These are phyloP conservation scores for Paragyromitra xinjiangensis DNA, from an alignment of 495 filamentous ascomycete species.

Conservation along the genomic window DNA sequence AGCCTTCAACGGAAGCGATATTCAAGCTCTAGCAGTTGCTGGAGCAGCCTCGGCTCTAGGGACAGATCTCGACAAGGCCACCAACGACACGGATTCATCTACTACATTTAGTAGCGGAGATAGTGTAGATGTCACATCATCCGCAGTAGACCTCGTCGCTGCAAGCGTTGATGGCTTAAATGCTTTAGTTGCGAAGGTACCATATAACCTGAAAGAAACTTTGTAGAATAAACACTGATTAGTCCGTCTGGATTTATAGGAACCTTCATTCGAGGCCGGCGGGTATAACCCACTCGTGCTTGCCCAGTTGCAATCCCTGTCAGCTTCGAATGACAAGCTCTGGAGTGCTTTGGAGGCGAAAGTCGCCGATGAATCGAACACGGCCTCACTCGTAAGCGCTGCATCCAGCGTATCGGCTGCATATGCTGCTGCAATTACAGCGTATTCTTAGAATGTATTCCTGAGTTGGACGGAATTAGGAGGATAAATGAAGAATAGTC, in stretches of 20 bases:
- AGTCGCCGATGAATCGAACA: not conserved
- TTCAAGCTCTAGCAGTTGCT: not conserved
- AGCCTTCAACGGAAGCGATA: not conserved
- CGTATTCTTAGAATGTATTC: not conserved
- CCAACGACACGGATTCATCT: not conserved
- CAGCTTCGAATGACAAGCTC: not conserved
- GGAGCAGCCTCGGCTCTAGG: not conserved
- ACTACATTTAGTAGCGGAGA: not conserved
- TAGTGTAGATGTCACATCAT: not conserved
- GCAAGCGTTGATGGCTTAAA: not conserved
- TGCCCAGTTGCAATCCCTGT: not conserved
- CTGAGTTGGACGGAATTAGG: not conserved
- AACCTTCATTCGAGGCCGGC: not conserved
- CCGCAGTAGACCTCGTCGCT: not conserved
- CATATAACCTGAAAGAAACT: not conserved
- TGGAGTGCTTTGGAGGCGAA: not conserved
- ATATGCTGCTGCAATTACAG: constrained; percentile 9
- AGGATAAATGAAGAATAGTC: not conserved
- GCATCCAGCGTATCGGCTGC: not conserved
- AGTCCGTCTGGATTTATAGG: not conserved
- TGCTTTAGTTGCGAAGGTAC: constrained; percentile 16
- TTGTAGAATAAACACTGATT: not conserved
- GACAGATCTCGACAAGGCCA: not conserved
- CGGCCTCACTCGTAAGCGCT: not conserved
- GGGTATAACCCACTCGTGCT: not conserved